Base-by-base conservation (phyloP, 2,329 filamentous ascomycete species). In the Penicillium capsulatum region DNA sequence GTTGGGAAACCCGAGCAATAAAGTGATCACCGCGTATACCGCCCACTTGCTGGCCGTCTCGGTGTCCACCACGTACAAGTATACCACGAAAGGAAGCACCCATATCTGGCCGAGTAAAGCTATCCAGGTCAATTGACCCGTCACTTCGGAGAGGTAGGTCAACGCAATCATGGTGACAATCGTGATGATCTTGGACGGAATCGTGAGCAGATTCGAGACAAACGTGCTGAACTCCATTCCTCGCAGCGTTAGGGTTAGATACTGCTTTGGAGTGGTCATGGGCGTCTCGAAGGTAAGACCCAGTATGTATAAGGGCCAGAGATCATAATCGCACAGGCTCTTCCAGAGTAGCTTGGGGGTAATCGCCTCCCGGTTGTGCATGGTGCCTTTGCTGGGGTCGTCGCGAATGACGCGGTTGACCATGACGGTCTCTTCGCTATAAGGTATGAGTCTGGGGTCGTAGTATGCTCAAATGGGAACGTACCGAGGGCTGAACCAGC, bases 351-450 rank as follows among this genome's bases (percentile, higher is more conserved):
- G 70, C 9, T 45, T 55, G 2, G 64, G 52, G 0, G 65, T 69
- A 2, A 79, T 59, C 0, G 68, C 71, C 47, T 79, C 69, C 1
- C 74, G 54, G 26, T 77, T 78, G 53, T 77, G 72, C 74, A 77
- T 77, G 40, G 70, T 69, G 14, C 74, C 73, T 51, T 79, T 79
- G 26, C 65, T 69, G 0, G 72, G 71, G 38, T 75, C 72, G 27
- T 75, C 72, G 3, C 72, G 64, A 15, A 75, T 54, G 13, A 80
- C 67, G 19, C 72, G 71, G 52, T 83, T 85, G 20, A 82, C 73
- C 71, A 85, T 78, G 46, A 85, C 84, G 17, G 74, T 71, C 51
- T 85, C 81, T 56, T 86, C 78, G 13, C 70, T 70, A 31, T 80
- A 75, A 3, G 54, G 17, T 13, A 74, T n/a, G n/a, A n/a, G n/a